Evolutionary conservation across 2,329 filamentous ascomycete genomes (phyloP), one percentile per base, ranked within the genome.

Genomic region (Ophiocordyceps sinensis): DNA sequence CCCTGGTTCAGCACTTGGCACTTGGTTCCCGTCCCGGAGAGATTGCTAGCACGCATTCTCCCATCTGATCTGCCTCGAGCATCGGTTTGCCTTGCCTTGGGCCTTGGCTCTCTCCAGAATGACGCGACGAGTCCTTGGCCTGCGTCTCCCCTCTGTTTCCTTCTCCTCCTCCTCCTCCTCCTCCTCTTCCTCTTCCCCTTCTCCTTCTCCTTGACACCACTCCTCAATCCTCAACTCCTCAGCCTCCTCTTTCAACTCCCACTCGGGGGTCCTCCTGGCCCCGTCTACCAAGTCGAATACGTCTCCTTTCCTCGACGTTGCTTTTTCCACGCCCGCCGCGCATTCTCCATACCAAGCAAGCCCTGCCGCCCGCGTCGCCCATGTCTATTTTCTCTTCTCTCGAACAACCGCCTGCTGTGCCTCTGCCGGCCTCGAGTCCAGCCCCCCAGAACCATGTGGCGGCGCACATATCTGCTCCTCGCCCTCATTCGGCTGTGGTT

Each of bases 401-500:
- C 43, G 14, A 12, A 12, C 8, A 26, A 43, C 39, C 43, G 41
- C 50, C 51, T 53, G 51, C 50, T 51, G 45, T 47, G 43, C 45
- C 48, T 44, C 39, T 44, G 29, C 40, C 21, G 35, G 38, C 43
- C 34, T 40, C 41, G 36, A 45, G 36, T 32, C 38, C 14, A 38
- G 38, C 43, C 41, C 40, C 43, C 34, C 19, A 45, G 43, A 47
- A 46, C 52, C 52, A 95, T 95, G 89, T 94, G 86, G 87, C 79
- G 88, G 70, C 80, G 88, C 62, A 76, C 80, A 47, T 94, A 94
- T 64, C 70, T 96, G 47, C 65, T 93, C 43, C 71, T 98, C 53
- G 71, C 94, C 54, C 68, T 91, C 51, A 77, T 94, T 54, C 82
- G 91, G 62, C 73, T 96, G 56, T 96, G 89, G 75, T 89, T 96